These are phyloP conservation scores for Dioscorea dumetorum DNA, from an alignment of 106 monocot genomes.

Conservation along the genomic window DNA sequence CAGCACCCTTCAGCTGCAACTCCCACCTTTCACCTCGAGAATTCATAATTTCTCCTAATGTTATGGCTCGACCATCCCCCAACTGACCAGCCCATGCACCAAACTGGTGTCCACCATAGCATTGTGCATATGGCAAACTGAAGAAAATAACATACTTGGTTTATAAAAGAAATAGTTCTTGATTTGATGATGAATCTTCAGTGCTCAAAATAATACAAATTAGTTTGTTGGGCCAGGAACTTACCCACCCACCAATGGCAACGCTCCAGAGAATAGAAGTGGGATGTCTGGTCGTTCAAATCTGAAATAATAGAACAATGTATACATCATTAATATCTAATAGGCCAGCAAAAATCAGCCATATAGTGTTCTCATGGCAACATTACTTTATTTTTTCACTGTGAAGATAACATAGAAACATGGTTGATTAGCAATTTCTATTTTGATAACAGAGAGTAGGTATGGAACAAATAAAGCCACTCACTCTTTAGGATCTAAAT, in stretches of 20 bases:
- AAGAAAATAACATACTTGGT: background rate
- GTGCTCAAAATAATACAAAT: too few relatives aligned
- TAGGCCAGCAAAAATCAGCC: background rate
- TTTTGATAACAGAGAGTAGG: background rate
- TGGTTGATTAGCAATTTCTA: background rate
- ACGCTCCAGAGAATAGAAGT: conserved; percentile 79
- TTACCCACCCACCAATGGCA: conserved; percentile 76
- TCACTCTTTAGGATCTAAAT: conserved; percentile 86
- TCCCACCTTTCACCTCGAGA: conserved; percentile 82
- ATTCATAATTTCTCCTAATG: conserved; percentile 85
- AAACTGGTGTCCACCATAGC: conserved; percentile 99
- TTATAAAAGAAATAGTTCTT: too few relatives aligned
- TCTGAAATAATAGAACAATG: conserved; percentile 25
- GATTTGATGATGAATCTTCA: too few relatives aligned
- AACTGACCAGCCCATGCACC: conserved; percentile 98
- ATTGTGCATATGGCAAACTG: conserved; percentile 89
- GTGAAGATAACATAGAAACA: too few relatives aligned
- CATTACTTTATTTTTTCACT: too few relatives aligned
- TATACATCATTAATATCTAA: background rate
- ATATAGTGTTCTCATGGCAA: background rate
- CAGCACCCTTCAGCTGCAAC: conserved; percentile 95
- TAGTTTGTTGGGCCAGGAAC: background rate
- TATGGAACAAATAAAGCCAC: conserved; percentile 7
- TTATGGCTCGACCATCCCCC: conserved; percentile 95
- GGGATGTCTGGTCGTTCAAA: conserved; percentile 91